Conservation (phyloP, 108 stramenopile genomes). For the Cyclotella baltica region DNA sequence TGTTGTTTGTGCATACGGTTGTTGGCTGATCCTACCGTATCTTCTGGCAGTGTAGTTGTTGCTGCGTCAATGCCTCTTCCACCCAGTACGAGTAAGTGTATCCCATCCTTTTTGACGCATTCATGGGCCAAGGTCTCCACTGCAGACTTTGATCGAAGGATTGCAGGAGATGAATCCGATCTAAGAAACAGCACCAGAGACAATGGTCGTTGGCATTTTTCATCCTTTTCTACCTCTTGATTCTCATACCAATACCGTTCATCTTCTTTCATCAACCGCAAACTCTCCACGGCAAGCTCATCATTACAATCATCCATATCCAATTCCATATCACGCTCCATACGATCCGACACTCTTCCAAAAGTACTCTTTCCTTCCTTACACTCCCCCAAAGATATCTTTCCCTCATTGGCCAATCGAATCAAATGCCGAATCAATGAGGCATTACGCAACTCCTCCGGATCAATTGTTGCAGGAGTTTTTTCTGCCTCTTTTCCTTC, state of each 20-base stretch:
- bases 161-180: slow-evolving; percentile 63
- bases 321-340: slow-evolving; percentile 73
- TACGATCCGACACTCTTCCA: slow-evolving; percentile 71
- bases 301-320: slow-evolving; percentile 87
- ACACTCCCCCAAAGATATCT: slow-evolving; percentile 12
- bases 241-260: slow-evolving; percentile 52
- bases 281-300: slow-evolving; percentile 74
- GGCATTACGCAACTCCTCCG: slow-evolving; percentile 68
- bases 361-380: slow-evolving; percentile 1
- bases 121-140: slow-evolving; percentile 82
- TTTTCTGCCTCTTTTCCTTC: not conserved
- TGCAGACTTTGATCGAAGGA: slow-evolving; percentile 83
- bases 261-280: slow-evolving; percentile 77
- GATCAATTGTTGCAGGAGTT: slow-evolving; percentile 42
- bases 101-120: slow-evolving; percentile 66
- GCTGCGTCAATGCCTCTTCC: slow-evolving; percentile 84
- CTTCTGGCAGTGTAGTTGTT: slow-evolving; percentile 60
- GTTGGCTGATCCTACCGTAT: slow-evolving; percentile 17
- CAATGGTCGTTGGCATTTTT: slow-evolving; percentile 33
- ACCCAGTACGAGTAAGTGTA: slow-evolving; percentile 73
- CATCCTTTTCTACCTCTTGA: slow-evolving; percentile 13
- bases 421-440: slow-evolving; percentile 67
- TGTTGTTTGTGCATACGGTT: slow-evolving; percentile 43
- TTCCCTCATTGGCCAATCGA: slow-evolving; percentile 64
- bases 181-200: slow-evolving; percentile 83